Evolutionary conservation across 2,329 filamentous ascomycete species (phyloP).

Genomic region (Ophiobolus disseminans): DNA sequence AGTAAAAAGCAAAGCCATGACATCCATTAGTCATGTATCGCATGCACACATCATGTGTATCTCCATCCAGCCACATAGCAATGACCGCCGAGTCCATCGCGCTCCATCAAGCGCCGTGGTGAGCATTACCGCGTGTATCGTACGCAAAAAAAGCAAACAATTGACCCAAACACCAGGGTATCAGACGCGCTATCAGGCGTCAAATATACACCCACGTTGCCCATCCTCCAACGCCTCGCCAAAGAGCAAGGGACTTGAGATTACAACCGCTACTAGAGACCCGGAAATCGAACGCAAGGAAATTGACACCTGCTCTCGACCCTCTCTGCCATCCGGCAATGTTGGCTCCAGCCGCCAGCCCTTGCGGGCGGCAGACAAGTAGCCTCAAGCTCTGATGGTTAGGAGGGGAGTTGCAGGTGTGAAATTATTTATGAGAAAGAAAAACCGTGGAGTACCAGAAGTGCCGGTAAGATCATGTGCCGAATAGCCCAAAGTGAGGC

Average conservation of each 20-base stretch:
- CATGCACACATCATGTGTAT: conserved; percentile 9
- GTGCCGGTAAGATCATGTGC: conserved; percentile 10
- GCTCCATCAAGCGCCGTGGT: too few species aligned
- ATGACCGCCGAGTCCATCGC: conserved; percentile 12
- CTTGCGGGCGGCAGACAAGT: background rate
- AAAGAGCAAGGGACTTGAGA: too few species aligned
- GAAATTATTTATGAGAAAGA: background rate
- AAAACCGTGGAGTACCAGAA: background rate
- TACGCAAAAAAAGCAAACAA: conserved; percentile 11
- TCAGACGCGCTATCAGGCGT: too few species aligned
- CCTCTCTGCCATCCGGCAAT: background rate
- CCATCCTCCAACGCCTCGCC: too few species aligned
- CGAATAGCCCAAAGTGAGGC: background rate
- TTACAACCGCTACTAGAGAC: background rate
- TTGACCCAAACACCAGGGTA: too few species aligned
- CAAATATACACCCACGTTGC: too few species aligned
- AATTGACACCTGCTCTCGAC: background rate
- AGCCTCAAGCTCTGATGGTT: background rate
- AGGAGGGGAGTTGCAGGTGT: background rate
- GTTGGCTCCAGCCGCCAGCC: background rate
- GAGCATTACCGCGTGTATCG: conserved; percentile 22
- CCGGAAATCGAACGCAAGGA: background rate
- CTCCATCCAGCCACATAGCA: conserved; percentile 15
- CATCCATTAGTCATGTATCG: conserved; percentile 8
- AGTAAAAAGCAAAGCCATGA: background rate